Percentiles rank a stretch among this genome's conserved stretches.
These are phyloP conservation scores for Diaporthe helianthi DNA, from an alignment of 2,329 filamentous ascomycete species.

Conservation along the genomic window DNA sequence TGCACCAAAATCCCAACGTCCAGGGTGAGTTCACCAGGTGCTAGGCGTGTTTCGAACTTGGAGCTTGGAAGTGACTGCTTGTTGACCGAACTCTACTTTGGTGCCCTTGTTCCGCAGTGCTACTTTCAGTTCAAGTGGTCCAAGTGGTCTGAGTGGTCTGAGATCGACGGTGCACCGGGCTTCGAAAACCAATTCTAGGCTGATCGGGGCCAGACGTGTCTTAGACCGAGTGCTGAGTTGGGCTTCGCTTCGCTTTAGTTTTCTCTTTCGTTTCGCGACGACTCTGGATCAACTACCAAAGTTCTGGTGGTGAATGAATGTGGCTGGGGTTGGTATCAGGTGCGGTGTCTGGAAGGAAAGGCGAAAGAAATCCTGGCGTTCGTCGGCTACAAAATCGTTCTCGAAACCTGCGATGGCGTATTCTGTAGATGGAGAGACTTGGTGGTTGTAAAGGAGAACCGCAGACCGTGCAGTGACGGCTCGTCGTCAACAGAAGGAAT, in stretches of 20 bases:
- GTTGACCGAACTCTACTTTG: slow-evolving; percentile 15
- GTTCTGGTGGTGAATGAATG: slow-evolving; percentile 12
- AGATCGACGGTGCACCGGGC: slow-evolving; percentile 18
- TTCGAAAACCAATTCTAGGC: slow-evolving; percentile 11
- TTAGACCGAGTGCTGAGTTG: neutral
- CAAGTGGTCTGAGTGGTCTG: neutral
- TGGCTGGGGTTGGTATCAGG: neutral
- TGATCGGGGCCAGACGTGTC: neutral
- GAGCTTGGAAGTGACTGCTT: slow-evolving; percentile 21
- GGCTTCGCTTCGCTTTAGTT: slow-evolving; percentile 5
- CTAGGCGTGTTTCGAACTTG: slow-evolving; percentile 2
- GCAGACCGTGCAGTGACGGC: slow-evolving; percentile 19
- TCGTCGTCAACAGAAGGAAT: slow-evolving; percentile 21
- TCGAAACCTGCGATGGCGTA: slow-evolving; percentile 30
- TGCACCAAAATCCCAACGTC: neutral
- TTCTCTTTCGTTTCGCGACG: neutral
- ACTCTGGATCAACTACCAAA: slow-evolving; percentile 2
- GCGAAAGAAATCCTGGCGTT: neutral
- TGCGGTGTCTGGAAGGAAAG: slow-evolving; percentile 22
- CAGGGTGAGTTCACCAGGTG: slow-evolving; percentile 9
- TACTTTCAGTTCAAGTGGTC: neutral
- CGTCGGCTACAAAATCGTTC: slow-evolving; percentile 26
- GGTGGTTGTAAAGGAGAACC: slow-evolving; percentile 6
- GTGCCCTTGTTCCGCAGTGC: neutral
- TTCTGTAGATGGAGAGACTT: slow-evolving; percentile 23